A percentile compares a stretch with the other conserved stretches of the same genome.
phyloP scores from a whole-genome alignment of 768 basidiomycete species.

The Chlorophyllum brunneum region DNA sequence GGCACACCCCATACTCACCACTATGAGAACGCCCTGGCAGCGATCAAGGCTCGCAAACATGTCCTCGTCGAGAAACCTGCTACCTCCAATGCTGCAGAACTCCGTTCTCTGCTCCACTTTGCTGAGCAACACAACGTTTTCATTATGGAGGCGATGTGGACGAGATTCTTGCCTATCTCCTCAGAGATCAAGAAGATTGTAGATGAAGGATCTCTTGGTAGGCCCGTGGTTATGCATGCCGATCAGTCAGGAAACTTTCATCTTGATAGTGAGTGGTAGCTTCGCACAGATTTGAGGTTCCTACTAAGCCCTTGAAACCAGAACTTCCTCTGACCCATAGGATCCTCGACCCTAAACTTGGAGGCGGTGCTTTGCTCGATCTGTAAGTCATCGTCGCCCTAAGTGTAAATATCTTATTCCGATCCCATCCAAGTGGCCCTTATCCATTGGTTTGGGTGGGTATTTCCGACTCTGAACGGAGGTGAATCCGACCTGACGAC shows the following conservation, averaged over 20 bases:
- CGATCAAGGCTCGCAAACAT: slow-evolving; percentile 77
- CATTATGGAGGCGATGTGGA: slow-evolving; percentile 93
- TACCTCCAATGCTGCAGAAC: slow-evolving; percentile 72
- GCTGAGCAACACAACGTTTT: slow-evolving; percentile 80
- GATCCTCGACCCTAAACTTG: slow-evolving; percentile 74
- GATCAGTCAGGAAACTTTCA: slow-evolving; percentile 73
- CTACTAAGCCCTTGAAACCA: slow-evolving; percentile 20
- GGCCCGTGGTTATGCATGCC: slow-evolving; percentile 64
- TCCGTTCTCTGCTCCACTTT: slow-evolving; percentile 65
- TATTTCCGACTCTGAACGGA: not conserved
- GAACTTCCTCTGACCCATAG: slow-evolving; percentile 68
- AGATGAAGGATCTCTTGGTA: slow-evolving; percentile 61
- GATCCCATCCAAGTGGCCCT: slow-evolving; percentile 52
- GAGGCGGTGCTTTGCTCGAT: slow-evolving; percentile 82
- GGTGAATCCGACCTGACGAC: not conserved
- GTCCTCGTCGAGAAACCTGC: slow-evolving; percentile 89
- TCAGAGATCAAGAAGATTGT: slow-evolving; percentile 61
- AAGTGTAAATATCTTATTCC: not conserved
- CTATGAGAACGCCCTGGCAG: slow-evolving; percentile 71
- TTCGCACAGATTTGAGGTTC: not conserved
- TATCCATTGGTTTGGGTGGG: slow-evolving; percentile 79
- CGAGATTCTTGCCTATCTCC: slow-evolving; percentile 71
- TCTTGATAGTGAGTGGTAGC: slow-evolving; percentile 49
- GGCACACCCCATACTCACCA: slow-evolving; percentile 87
- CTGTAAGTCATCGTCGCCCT: slow-evolving; percentile 47